Evolutionary conservation across 2,329 filamentous ascomycete species (phyloP).

Genomic region (Penicillium sp.): DNA sequence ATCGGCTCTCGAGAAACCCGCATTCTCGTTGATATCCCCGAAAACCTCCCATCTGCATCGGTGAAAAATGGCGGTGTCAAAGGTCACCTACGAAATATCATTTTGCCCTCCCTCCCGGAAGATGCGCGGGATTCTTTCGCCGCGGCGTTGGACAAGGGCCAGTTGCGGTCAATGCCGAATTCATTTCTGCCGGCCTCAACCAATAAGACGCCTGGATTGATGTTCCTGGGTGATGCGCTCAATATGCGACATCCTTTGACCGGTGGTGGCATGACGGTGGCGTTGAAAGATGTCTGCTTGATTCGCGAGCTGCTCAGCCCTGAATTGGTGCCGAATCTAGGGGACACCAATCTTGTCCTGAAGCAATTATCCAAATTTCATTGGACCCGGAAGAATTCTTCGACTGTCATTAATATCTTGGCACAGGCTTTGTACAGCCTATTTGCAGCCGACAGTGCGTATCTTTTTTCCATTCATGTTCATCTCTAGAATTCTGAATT

Average conservation of each 20-base stretch:
- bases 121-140: constrained; percentile 67
- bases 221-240: constrained; percentile 87
- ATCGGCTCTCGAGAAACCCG: constrained; percentile 94
- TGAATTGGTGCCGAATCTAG: constrained; percentile 60
- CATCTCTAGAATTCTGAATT: neutral
- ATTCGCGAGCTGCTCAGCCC: constrained; percentile 70
- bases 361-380: constrained; percentile 70
- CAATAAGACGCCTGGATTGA: constrained; percentile 63
- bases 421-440: constrained; percentile 87
- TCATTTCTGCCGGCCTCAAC: constrained; percentile 80
- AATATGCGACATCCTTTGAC: constrained; percentile 99
- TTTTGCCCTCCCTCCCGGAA: constrained; percentile 70
- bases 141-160: constrained; percentile 69
- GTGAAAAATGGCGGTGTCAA: constrained; percentile 74
- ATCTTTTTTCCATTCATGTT: neutral
- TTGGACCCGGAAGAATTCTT: constrained; percentile 76
- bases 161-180: constrained; percentile 89
- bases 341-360: constrained; percentile 60
- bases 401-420: constrained; percentile 93
- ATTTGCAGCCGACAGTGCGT: constrained; percentile 70
- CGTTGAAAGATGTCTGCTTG: constrained; percentile 82
- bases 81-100: constrained; percentile 70
- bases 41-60: constrained; percentile 66
- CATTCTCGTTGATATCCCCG: constrained; percentile 80
- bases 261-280: constrained; percentile 96